A percentile compares a stretch with the other conserved stretches of the same genome.
These are phyloP conservation scores for Ustilago trichophora DNA, from an alignment of 1,284 basidiomycete genomes.

Conservation along the genomic window DNA sequence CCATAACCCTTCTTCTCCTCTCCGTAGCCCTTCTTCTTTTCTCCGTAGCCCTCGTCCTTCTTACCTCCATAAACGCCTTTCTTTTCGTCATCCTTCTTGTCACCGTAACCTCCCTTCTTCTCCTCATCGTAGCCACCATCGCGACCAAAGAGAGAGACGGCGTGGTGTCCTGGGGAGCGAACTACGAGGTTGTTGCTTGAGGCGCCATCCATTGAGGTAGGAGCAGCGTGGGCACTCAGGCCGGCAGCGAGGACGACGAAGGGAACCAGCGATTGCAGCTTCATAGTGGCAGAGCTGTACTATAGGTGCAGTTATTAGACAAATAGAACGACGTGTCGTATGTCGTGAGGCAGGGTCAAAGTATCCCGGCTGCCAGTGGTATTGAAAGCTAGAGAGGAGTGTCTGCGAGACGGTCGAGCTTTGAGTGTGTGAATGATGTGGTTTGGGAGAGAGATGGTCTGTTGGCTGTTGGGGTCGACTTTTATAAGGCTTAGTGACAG, in stretches of 20 bases:
- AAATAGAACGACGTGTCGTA: too few relatives aligned
- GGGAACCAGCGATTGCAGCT: conserved; percentile 26
- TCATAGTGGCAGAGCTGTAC: conserved; percentile 14
- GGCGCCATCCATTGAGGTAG: conserved; percentile 2
- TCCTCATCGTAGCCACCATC: conserved; percentile 10
- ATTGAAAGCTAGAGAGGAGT: neutral
- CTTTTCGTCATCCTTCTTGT: conserved; percentile 5
- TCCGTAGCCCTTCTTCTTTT: too few relatives aligned
- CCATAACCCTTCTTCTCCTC: conserved; percentile 11
- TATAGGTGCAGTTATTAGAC: too few relatives aligned
- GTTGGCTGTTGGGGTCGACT: too few relatives aligned
- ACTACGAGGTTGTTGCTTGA: conserved; percentile 10
- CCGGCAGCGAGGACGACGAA: conserved; percentile 31
- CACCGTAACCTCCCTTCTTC: conserved; percentile 1
- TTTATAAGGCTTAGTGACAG: too few relatives aligned
- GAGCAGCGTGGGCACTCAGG: conserved; percentile 31
- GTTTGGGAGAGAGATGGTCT: too few relatives aligned
- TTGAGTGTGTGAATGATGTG: too few relatives aligned
- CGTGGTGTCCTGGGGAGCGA: neutral
- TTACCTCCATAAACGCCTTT: neutral
- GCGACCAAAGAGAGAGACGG: conserved; percentile 8
- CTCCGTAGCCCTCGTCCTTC: too few relatives aligned
- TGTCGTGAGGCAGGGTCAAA: too few relatives aligned
- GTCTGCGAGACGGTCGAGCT: neutral
- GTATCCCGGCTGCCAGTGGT: too few relatives aligned